Evolutionary conservation across 495 filamentous ascomycete genomes (phyloP).

Genomic region (Sabuloglossum arenarium): DNA sequence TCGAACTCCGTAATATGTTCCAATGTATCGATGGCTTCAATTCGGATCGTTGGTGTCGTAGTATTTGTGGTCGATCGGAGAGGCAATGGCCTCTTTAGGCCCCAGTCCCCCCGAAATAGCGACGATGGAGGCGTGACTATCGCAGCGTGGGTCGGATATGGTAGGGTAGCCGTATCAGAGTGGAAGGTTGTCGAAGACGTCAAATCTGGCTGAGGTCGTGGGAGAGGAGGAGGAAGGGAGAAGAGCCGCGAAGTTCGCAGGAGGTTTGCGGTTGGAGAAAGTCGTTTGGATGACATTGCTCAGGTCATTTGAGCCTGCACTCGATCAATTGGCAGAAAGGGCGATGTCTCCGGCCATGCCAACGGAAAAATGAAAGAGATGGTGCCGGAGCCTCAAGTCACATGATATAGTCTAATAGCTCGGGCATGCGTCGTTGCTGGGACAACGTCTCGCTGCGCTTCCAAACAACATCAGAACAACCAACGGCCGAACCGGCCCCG

Average conservation of each 20-base stretch:
- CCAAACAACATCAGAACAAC: background rate
- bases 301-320: background rate
- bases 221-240: conserved; percentile 35
- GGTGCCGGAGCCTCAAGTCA: background rate
- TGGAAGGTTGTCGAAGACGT: conserved; percentile 20
- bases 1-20: conserved; percentile 87
- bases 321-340: no score
- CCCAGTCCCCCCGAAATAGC: conserved; percentile 74
- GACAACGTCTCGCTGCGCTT: background rate
- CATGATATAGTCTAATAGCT: background rate
- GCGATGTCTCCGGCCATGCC: background rate
- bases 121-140: conserved; percentile 64
- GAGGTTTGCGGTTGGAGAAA: conserved; percentile 41
- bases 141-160: conserved; percentile 63
- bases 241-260: conserved; percentile 45
- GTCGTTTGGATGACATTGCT: conserved; percentile 25
- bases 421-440: background rate
- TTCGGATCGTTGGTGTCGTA: conserved; percentile 44
- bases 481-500: no score
- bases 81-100: conserved; percentile 72
- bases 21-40: conserved; percentile 58
- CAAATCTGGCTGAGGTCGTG: conserved; percentile 17
- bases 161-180: conserved; percentile 48
- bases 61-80: conserved; percentile 49
- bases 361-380: background rate